Percentiles rank a stretch among this genome's conserved stretches.
These are phyloP conservation scores for Pseudoperonospora humuli DNA, from an alignment of 352 stramenopile species.

Conservation along the genomic window DNA sequence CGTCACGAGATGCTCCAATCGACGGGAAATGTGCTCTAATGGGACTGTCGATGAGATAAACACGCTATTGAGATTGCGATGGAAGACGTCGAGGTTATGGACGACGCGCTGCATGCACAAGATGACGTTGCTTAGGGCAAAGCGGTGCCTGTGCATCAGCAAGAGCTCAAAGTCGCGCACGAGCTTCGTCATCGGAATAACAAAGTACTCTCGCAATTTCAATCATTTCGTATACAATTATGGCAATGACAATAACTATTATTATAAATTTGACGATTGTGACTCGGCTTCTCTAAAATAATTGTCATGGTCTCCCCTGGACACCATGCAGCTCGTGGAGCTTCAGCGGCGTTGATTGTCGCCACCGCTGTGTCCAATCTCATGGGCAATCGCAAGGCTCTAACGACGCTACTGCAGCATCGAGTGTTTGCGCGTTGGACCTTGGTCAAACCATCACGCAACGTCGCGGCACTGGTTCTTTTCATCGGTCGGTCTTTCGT, in stretches of 20 bases:
- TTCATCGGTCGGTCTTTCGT: too few relatives aligned
- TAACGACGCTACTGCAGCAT: too few relatives aligned
- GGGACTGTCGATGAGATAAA: not conserved
- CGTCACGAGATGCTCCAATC: constrained; percentile 6
- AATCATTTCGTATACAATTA: not conserved
- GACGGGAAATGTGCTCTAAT: constrained; percentile 4
- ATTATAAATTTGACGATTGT: too few relatives aligned
- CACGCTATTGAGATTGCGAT: constrained; percentile 2
- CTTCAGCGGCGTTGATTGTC: too few relatives aligned
- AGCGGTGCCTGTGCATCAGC: constrained; percentile 33
- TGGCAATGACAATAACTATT: constrained; percentile 12
- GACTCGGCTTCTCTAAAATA: too few relatives aligned
- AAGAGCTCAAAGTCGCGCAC: constrained; percentile 38
- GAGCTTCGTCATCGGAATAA: constrained; percentile 5
- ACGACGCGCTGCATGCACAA: constrained; percentile 9
- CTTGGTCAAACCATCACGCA: too few relatives aligned
- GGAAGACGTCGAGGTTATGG: constrained; percentile 6
- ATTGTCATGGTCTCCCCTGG: too few relatives aligned
- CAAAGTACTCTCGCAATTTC: not conserved
- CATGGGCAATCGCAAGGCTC: too few relatives aligned
- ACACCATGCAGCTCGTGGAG: too few relatives aligned
- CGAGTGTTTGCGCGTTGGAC: too few relatives aligned
- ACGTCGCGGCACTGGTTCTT: too few relatives aligned
- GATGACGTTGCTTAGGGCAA: constrained; percentile 24
- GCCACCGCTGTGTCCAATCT: too few relatives aligned